Conservation (phyloP, 345 rosid species). For the Melaleuca quinquenervia region DNA sequence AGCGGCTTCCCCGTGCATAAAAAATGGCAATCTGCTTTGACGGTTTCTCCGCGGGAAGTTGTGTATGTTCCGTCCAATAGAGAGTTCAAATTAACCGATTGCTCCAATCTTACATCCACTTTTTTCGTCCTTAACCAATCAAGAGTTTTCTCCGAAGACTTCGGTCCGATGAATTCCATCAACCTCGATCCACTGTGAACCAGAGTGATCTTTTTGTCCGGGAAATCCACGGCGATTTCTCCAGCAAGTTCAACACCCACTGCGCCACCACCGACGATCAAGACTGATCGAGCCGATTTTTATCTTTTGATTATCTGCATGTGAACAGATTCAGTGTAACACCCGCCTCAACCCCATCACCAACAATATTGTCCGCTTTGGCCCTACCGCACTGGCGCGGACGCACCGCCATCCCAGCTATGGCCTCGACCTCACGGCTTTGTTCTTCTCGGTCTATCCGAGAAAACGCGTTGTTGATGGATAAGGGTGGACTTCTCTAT, state of each 20-base stretch:
- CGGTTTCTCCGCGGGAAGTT: slow-evolving; percentile 17
- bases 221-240: slow-evolving; percentile 34
- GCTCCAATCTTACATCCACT: slow-evolving; percentile 30
- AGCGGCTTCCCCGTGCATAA: slow-evolving; percentile 38
- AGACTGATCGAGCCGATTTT: slow-evolving; percentile 18
- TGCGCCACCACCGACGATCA: slow-evolving; percentile 26
- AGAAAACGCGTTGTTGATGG: too few relatives aligned
- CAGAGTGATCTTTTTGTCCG: slow-evolving; percentile 37
- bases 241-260: slow-evolving; percentile 38
- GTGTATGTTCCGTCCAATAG: slow-evolving; percentile 6
- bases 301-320: slow-evolving; percentile 18
- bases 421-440: too few relatives aligned
- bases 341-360: too few relatives aligned
- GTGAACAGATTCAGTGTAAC: not conserved
- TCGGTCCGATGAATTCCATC: slow-evolving; percentile 46
- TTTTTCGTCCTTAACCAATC: slow-evolving; percentile 42
- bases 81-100: slow-evolving; percentile 11
- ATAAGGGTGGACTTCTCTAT: too few relatives aligned
- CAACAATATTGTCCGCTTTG: too few relatives aligned
- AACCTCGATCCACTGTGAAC: slow-evolving; percentile 45
- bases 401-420: too few relatives aligned
- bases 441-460: too few relatives aligned
- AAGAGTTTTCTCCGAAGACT: slow-evolving; percentile 33
- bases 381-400: too few relatives aligned
- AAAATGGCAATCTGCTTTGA: slow-evolving; percentile 47